Conservation (phyloP, 106 monocot species). For the Xerophyta viscosa region DNA sequence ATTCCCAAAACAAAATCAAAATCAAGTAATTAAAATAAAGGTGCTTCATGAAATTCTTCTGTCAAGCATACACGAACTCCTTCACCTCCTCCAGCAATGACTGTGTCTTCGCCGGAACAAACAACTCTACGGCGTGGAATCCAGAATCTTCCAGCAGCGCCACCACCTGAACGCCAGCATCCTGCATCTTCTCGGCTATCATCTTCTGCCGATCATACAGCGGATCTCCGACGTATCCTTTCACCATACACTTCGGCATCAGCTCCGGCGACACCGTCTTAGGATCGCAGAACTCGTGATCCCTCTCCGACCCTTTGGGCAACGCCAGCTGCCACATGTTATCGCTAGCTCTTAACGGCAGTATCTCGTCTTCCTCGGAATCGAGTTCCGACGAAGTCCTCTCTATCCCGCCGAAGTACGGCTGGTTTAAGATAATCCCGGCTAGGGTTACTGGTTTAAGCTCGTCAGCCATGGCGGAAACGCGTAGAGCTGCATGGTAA, state of each 20-base stretch:
- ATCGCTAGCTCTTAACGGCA: slow-evolving; percentile 36
- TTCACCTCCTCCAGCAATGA: slow-evolving; percentile 16
- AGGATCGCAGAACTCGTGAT: slow-evolving; percentile 49
- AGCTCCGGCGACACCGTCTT: neutral
- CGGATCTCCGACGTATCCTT: slow-evolving; percentile 33
- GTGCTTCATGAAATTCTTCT: no score
- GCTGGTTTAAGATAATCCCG: slow-evolving; percentile 41
- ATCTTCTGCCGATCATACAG: slow-evolving; percentile 44
- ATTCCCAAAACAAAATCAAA: no score
- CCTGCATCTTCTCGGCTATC: slow-evolving; percentile 20
- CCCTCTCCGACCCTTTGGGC: slow-evolving; percentile 30
- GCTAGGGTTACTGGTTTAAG: slow-evolving; percentile 8
- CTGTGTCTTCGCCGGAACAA: slow-evolving; percentile 18
- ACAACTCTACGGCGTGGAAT: slow-evolving; percentile 39
- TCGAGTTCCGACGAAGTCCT: slow-evolving; percentile 29
- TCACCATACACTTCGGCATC: slow-evolving; percentile 35
- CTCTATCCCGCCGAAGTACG: slow-evolving; percentile 42
- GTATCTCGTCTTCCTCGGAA: slow-evolving; percentile 23
- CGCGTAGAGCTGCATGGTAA: slow-evolving; percentile 16
- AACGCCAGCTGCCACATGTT: slow-evolving; percentile 40
- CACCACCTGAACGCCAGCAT: slow-evolving; percentile 20
- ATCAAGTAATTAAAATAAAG: no score
- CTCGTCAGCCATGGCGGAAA: slow-evolving; percentile 4
- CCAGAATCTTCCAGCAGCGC: slow-evolving; percentile 17
- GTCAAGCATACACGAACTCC: slow-evolving; percentile 20